phyloP scores from a whole-genome alignment of 1,284 basidiomycete species.

The Papiliotrema fonsecae region DNA sequence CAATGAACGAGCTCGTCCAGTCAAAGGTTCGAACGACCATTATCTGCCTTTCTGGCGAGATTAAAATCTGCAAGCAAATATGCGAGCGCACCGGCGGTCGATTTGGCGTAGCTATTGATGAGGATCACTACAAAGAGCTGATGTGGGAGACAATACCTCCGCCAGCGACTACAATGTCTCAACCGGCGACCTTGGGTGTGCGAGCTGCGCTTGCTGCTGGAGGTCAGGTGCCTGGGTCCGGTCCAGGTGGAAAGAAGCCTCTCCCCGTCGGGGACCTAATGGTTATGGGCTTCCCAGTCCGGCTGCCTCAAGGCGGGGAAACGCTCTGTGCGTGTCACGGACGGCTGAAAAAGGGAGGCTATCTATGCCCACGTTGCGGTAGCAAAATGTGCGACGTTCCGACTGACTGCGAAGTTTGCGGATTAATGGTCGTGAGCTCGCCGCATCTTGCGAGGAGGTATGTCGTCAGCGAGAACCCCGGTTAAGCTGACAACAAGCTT shows the following conservation, averaged over 20 bases:
- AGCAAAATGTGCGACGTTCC: conserved; percentile 95
- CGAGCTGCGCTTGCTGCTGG: conserved; percentile 54
- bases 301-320: conserved; percentile 75
- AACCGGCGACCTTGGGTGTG: conserved; percentile 30
- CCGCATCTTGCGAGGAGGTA: conserved; percentile 94
- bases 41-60: conserved; percentile 89
- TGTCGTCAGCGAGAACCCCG: conserved; percentile 39
- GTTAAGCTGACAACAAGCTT: conserved; percentile 26
- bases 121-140: conserved; percentile 92
- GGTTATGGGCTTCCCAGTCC: conserved; percentile 97
- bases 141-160: conserved; percentile 95
- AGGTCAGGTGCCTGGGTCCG: conserved; percentile 13
- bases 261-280: conserved; percentile 82
- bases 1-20: conserved; percentile 71
- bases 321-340: conserved; percentile 91
- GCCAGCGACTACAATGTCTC: conserved; percentile 64
- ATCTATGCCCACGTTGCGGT: conserved; percentile 88
- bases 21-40: conserved; percentile 86
- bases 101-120: conserved; percentile 93
- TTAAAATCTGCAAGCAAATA: conserved; percentile 92
- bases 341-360: conserved; percentile 81
- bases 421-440: conserved; percentile 94
- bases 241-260: conserved; percentile 28
- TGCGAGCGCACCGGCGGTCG: conserved; percentile 83
- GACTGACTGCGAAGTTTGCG: conserved; percentile 95